Percentiles rank a stretch among this genome's conserved stretches.
phyloP scores from a whole-genome alignment of 495 filamentous ascomycete genomes.

The Penicillium lagena region DNA sequence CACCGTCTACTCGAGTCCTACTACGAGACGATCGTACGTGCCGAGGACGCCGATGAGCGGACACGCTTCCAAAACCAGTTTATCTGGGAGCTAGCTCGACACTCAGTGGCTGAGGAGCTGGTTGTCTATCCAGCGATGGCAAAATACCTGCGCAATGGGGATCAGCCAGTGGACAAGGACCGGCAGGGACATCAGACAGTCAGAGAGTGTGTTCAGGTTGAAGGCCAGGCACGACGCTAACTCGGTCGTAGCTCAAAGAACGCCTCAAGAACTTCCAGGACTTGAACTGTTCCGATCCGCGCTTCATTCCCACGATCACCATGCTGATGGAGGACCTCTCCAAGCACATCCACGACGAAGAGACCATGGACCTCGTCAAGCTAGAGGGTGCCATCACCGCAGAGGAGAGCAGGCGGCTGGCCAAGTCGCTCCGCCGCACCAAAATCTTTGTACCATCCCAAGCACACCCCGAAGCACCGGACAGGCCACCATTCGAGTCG shows the following conservation, averaged over 20 bases:
- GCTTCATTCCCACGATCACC: constrained; percentile 48
- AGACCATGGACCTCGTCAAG: constrained; percentile 43
- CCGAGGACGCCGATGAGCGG: constrained; percentile 43
- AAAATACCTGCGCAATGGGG: constrained; percentile 46
- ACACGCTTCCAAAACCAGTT: constrained; percentile 57
- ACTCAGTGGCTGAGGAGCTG: constrained; percentile 58
- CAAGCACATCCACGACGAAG: constrained; percentile 55
- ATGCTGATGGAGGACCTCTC: constrained; percentile 44
- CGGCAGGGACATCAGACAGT: constrained; percentile 50
- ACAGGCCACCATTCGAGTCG: constrained; percentile 22
- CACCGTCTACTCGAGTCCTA: constrained; percentile 53
- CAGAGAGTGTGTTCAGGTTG: constrained; percentile 1
- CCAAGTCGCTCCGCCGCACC: constrained; percentile 48
- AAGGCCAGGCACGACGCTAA: not conserved
- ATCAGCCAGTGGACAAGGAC: constrained; percentile 47
- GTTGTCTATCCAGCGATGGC: constrained; percentile 63
- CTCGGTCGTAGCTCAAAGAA: constrained; percentile 23
- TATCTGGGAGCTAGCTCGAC: constrained; percentile 63
- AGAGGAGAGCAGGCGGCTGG: constrained; percentile 36
- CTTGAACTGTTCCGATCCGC: constrained; percentile 32
- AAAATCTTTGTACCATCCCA: constrained; percentile 57
- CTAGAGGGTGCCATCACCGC: constrained; percentile 41
- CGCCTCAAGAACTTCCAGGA: constrained; percentile 53
- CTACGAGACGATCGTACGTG: constrained; percentile 46
- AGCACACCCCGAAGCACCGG: constrained; percentile 40